These are phyloP conservation scores for Aciculosporium take DNA, from an alignment of 2,329 filamentous ascomycete genomes.

Conservation along the genomic window DNA sequence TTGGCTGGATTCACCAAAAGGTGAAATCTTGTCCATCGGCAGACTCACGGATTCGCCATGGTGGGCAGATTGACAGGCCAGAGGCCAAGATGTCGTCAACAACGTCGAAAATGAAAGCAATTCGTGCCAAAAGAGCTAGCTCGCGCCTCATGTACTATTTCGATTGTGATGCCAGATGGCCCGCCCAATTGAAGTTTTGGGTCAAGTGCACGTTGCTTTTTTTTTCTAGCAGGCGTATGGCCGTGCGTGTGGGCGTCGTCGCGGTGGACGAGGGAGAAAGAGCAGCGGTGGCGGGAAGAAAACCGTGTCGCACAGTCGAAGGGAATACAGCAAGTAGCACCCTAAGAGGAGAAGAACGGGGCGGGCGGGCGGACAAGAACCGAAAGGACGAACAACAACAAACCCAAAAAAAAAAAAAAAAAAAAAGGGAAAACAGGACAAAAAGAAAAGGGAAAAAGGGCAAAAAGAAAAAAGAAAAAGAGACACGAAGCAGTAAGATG, in stretches of 20 bases:
- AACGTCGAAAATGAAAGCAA: not conserved
- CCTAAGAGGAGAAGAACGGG: not conserved
- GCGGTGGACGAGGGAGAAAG: not conserved
- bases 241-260: not conserved
- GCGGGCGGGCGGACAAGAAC: too few relatives aligned
- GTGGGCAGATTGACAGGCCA: constrained; percentile 2
- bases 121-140: not conserved
- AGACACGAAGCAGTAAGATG: too few relatives aligned
- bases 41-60: constrained; percentile 12
- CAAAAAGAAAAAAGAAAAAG: too few relatives aligned
- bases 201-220: not conserved
- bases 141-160: not conserved
- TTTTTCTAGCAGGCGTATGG: too few relatives aligned
- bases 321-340: not conserved
- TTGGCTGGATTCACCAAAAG: not conserved
- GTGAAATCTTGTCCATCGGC: too few relatives aligned
- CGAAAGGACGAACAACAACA: not conserved
- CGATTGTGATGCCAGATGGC: not conserved
- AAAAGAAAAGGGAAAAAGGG: too few relatives aligned
- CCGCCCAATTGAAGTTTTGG: not conserved
- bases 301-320: not conserved
- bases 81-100: not conserved
- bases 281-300: not conserved
- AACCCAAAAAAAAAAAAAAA: not conserved
- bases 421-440: not conserved